phyloP scores from a whole-genome alignment of 768 basidiomycete species.

The Podaxis sp. region DNA sequence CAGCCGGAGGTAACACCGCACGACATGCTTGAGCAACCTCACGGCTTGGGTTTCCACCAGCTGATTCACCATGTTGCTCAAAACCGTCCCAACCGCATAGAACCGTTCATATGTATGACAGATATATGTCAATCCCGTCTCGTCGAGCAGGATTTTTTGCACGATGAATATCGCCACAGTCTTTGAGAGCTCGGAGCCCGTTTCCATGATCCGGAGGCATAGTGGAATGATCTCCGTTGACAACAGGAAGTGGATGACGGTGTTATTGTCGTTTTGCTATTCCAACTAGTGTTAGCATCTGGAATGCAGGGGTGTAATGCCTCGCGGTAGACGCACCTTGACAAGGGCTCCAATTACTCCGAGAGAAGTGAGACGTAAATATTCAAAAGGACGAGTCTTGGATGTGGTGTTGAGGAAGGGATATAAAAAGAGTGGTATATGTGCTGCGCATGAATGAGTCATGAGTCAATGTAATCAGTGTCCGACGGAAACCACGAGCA shows the following conservation, averaged over 20 bases:
- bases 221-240: constrained; percentile 99
- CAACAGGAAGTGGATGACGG: constrained; percentile 97
- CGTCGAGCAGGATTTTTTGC: constrained; percentile 95
- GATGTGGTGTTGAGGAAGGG: constrained; percentile 98
- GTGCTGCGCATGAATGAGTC: constrained; percentile 74
- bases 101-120: constrained; percentile 99
- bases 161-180: constrained; percentile 99
- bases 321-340: constrained; percentile 54
- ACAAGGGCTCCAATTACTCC: constrained; percentile 99
- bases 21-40: constrained; percentile 93
- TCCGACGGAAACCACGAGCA: constrained; percentile 16
- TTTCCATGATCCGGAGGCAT: constrained; percentile 99
- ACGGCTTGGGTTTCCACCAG: constrained; percentile 98
- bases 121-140: constrained; percentile 96
- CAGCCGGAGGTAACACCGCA: constrained; percentile 91
- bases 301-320: neutral
- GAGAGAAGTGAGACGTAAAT: constrained; percentile 97
- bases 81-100: constrained; percentile 96
- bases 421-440: constrained; percentile 97
- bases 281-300: neutral
- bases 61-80: constrained; percentile 98
- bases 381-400: constrained; percentile 99
- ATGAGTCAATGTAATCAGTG: constrained; percentile 35
- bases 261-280: constrained; percentile 98
- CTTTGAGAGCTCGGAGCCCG: constrained; percentile 96